Evolutionary conservation across 2,329 filamentous ascomycete species (phyloP).

Genomic region (Hymenoscyphus fraxineus): DNA sequence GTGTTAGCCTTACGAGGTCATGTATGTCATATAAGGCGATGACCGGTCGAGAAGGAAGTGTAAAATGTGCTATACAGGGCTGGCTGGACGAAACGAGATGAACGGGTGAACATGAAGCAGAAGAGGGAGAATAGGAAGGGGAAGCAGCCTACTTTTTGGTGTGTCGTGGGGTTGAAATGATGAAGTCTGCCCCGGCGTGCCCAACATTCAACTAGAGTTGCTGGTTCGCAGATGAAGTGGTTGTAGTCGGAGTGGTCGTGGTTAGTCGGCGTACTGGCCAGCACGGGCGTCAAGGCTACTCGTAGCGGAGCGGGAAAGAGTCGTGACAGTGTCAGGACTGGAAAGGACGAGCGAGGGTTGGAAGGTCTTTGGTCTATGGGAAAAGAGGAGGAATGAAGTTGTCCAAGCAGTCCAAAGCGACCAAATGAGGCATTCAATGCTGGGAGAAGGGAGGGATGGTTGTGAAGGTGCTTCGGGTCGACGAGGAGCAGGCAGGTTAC

Average conservation of each 20-base stretch:
- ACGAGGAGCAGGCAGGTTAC: background rate
- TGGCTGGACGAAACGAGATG: conserved; percentile 9
- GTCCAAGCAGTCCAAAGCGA: conserved; percentile 2
- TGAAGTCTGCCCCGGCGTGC: background rate
- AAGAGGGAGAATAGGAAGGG: conserved; percentile 10
- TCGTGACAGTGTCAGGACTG: background rate
- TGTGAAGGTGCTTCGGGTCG: background rate
- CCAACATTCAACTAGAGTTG: background rate
- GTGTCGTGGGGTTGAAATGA: background rate
- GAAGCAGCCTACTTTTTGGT: conserved; percentile 17
- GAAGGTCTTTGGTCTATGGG: background rate
- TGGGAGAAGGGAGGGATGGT: background rate
- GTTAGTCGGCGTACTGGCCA: background rate
- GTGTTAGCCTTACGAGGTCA: conserved; percentile 32
- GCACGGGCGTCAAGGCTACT: background rate
- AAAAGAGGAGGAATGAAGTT: background rate
- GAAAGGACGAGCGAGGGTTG: background rate
- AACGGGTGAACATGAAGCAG: conserved; percentile 5
- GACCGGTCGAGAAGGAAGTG: conserved; percentile 3
- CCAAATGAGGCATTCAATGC: background rate
- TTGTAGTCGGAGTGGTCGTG: background rate
- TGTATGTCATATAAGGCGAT: conserved; percentile 23
- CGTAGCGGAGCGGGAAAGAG: background rate
- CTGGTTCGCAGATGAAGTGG: background rate
- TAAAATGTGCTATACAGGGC: conserved; percentile 8